These are phyloP conservation scores for Apiotrichum laibachii DNA, from an alignment of 1,284 basidiomycete species.

Conservation along the genomic window DNA sequence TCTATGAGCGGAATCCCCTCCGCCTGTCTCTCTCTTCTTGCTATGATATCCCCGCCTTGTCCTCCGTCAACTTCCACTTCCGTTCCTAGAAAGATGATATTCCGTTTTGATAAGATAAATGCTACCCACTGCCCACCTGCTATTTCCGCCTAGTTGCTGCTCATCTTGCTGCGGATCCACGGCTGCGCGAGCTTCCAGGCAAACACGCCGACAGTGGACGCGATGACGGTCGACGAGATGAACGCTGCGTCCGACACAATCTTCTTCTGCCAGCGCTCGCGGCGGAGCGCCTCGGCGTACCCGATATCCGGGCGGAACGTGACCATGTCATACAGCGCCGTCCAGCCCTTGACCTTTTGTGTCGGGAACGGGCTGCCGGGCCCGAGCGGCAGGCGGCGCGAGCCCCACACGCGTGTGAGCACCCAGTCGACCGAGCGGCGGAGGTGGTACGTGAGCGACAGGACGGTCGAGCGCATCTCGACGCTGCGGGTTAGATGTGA, in stretches of 20 bases:
- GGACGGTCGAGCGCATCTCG: constrained; percentile 92
- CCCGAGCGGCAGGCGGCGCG: constrained; percentile 52
- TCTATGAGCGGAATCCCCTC: no score
- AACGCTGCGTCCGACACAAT: constrained; percentile 26
- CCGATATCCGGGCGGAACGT: constrained; percentile 93
- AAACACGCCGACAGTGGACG: constrained; percentile 1
- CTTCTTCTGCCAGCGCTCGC: constrained; percentile 47
- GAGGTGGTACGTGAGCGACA: constrained; percentile 74
- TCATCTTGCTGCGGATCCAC: constrained; percentile 1
- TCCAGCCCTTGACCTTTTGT: constrained; percentile 69
- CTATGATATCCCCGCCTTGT: no score
- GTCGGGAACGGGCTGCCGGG: constrained; percentile 49
- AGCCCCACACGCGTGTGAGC: constrained; percentile 62
- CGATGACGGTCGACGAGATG: constrained; percentile 12
- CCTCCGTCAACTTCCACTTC: no score
- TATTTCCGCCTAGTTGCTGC: background rate
- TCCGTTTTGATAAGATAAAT: no score
- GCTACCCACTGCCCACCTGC: background rate
- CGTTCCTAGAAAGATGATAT: no score
- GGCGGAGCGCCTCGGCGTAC: constrained; percentile 60
- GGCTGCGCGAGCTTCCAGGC: constrained; percentile 7
- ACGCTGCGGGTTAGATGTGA: constrained; percentile 56
- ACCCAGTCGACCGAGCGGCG: constrained; percentile 71
- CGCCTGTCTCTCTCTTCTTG: no score
- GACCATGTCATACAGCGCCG: constrained; percentile 93